Base-by-base conservation (phyloP, 169 alveolate genomes). In the Plasmodium fragile region DNA sequence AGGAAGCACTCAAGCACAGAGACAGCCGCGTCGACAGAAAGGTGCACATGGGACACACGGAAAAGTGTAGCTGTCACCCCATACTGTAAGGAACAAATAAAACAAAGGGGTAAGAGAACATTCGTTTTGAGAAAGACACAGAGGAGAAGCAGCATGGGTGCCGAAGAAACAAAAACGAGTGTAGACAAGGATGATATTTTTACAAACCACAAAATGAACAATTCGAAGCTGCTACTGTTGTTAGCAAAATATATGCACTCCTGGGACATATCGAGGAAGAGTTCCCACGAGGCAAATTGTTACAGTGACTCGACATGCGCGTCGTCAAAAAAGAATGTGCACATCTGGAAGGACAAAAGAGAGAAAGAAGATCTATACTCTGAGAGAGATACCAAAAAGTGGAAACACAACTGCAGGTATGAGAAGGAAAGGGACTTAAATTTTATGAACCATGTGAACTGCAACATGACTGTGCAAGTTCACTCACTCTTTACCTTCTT, bases 401-500 rank as follows among this genome's bases (percentile, higher is more conserved):
- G 70, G 32, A 69, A 22, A 65, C 6, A 8, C 13, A 59, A 55
- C n/a, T 55, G 55, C 22, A 30, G 8, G 70, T 41, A 78, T 28
- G 71, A 39, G 25, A 78, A 59, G 25, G 53, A 78, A 55, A 10
- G 34, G 41, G 70, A 28, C 71, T 55, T 75, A 59, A 71, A 78
- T 32, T 65, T 34, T 32, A 34, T 75, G 13, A 87, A 78, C 22
- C 71, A 78, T 30, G 16, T 87, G 55, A 55, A 77, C 70, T 87
- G 55, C 32, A 87, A 30, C 28, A 36, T 30, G 18, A 87, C 13
- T 34, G 81, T 87, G 69, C 90, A 87, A 36, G 16, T 55, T 34
- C 81, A 78, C 78, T 77, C 93, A 8, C 36, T 87, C 34, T 87
- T 87, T 87, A 87, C 93, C 28, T 87, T 55, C 49, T 18, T 87